phyloP scores from a whole-genome alignment of 2,329 filamentous ascomycete genomes.

The Ambrosiella xylebori region DNA sequence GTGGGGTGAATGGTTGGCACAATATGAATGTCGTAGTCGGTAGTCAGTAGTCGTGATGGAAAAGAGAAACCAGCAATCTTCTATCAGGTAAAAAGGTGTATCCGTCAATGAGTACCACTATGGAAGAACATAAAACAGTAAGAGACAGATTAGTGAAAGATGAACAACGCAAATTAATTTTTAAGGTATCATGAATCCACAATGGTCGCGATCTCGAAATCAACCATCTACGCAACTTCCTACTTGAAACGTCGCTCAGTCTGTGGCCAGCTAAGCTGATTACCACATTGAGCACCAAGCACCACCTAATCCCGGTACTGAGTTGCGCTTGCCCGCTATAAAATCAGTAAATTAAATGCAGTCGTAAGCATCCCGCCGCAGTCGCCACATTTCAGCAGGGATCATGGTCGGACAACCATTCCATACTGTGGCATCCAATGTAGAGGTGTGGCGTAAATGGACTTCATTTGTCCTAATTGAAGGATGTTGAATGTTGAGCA shows the following conservation, averaged over 20 bases:
- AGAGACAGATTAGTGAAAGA: background rate
- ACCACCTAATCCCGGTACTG: too few species aligned
- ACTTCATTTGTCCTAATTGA: background rate
- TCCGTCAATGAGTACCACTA: background rate
- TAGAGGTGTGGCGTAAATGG: background rate
- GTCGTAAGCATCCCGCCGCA: background rate
- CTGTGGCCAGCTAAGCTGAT: constrained; percentile 1
- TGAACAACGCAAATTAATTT: background rate
- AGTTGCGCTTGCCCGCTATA: background rate
- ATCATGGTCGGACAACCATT: background rate
- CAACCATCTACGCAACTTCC: background rate
- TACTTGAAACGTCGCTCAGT: background rate
- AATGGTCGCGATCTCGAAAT: background rate
- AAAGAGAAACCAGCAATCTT: constrained; percentile 5
- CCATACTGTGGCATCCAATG: background rate
- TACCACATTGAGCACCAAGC: background rate
- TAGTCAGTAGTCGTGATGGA: background rate
- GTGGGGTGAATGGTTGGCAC: background rate
- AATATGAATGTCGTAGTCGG: background rate
- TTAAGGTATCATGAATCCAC: background rate
- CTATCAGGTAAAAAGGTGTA: background rate
- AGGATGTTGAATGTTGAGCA: background rate
- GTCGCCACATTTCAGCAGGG: background rate
- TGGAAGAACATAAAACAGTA: background rate
- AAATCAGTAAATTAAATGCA: background rate